Evolutionary conservation across 1,284 basidiomycete species (phyloP).

Genomic region (Anthracocystis setariae): DNA sequence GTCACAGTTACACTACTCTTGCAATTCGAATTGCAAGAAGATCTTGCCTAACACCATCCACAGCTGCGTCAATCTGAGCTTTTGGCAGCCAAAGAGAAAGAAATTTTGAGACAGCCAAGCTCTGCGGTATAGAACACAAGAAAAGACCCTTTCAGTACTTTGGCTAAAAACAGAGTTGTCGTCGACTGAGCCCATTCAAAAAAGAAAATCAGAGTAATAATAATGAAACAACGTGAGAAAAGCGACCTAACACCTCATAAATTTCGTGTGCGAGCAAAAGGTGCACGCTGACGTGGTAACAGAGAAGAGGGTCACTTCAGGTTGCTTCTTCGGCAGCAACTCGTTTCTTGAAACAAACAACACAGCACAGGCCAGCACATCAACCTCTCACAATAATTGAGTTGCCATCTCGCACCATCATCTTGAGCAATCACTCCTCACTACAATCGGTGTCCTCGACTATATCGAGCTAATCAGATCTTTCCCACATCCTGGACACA

Average conservation of each 20-base stretch:
- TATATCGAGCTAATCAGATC: too few species aligned
- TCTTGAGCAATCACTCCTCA: too few species aligned
- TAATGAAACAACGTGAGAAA: background rate
- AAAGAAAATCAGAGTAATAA: background rate
- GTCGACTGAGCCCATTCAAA: background rate
- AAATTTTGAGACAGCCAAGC: slow-evolving; percentile 5
- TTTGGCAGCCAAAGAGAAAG: background rate
- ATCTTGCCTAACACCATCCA: background rate
- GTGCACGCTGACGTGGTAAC: slow-evolving; percentile 2
- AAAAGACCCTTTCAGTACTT: too few species aligned
- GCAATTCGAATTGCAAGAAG: background rate
- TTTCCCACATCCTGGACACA: too few species aligned
- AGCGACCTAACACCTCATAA: background rate
- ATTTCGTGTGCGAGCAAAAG: background rate
- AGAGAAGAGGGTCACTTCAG: too few species aligned
- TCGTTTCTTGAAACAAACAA: too few species aligned
- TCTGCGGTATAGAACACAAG: too few species aligned
- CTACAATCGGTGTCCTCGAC: too few species aligned
- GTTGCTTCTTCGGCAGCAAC: too few species aligned
- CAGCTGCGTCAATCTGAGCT: background rate
- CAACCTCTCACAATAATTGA: background rate
- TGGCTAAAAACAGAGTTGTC: background rate
- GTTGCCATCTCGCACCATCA: too few species aligned
- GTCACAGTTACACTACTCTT: too few species aligned
- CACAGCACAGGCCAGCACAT: background rate